Conservation (phyloP, 2,329 filamentous ascomycete species). For the Colletotrichum tofieldiae region DNA sequence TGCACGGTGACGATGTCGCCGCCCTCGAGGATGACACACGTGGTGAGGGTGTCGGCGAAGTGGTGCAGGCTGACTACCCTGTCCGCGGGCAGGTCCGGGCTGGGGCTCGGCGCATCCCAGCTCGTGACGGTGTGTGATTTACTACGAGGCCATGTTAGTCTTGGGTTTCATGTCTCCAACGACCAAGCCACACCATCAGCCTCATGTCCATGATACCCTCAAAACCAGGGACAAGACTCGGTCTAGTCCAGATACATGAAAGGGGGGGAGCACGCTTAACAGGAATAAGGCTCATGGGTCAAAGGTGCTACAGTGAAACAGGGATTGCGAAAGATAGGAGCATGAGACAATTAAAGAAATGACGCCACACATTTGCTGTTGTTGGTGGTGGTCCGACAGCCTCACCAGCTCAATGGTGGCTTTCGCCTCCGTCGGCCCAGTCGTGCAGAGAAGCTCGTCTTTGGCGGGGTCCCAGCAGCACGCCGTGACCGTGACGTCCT, state of each 20-base stretch:
- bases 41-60: conserved; percentile 83
- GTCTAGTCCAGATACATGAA: neutral
- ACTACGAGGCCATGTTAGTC: conserved; percentile 47
- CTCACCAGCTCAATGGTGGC: conserved; percentile 81
- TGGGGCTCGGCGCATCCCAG: conserved; percentile 90
- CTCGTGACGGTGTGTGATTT: conserved; percentile 73
- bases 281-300: neutral
- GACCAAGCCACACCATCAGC: conserved; percentile 17
- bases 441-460: conserved; percentile 85
- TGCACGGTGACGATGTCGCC: conserved; percentile 92
- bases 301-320: conserved; percentile 4
- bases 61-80: conserved; percentile 85
- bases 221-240: neutral
- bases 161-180: conserved; percentile 28
- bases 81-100: conserved; percentile 83
- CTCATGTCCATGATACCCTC: neutral
- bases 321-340: neutral
- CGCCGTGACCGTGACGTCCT: conserved; percentile 74
- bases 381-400: conserved; percentile 61
- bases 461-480: conserved; percentile 88
- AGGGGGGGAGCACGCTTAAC: neutral
- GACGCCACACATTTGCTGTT: conserved; percentile 56
- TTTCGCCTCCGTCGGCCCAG: conserved; percentile 82
- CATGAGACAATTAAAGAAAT: conserved; percentile 18
- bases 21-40: conserved; percentile 88